Evolutionary conservation across 2,329 filamentous ascomycete species (phyloP).

Genomic region (Rhynchosporium graminicola): DNA sequence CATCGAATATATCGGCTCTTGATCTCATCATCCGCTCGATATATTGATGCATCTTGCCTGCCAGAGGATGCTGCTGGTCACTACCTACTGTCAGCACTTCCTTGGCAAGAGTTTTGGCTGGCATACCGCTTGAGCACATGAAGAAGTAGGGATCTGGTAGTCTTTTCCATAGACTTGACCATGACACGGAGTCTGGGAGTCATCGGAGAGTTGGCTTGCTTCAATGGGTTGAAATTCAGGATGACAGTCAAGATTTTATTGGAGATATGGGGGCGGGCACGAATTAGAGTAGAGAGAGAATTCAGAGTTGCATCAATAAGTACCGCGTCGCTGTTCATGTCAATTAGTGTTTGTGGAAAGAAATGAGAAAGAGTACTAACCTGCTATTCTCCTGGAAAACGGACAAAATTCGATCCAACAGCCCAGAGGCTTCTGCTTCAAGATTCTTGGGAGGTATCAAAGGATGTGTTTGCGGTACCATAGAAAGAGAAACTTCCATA

Average conservation of each 20-base stretch:
- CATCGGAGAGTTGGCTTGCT: conserved; percentile 73
- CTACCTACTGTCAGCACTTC: conserved; percentile 48
- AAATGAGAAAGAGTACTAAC: conserved; percentile 51
- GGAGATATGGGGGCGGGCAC: conserved; percentile 76
- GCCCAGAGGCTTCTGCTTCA: conserved; percentile 88
- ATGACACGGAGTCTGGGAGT: conserved; percentile 79
- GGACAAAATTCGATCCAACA: conserved; percentile 83
- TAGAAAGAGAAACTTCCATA: conserved; percentile 81
- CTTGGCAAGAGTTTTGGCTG: conserved; percentile 11
- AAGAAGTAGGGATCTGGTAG: conserved; percentile 77
- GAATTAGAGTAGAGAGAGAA: conserved; percentile 78
- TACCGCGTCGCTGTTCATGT: conserved; percentile 70
- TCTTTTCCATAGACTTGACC: conserved; percentile 93
- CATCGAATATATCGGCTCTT: conserved; percentile 77
- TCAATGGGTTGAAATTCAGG: conserved; percentile 88
- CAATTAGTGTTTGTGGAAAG: conserved; percentile 42
- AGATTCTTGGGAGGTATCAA: conserved; percentile 77
- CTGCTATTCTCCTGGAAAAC: conserved; percentile 84
- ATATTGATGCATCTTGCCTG: conserved; percentile 80
- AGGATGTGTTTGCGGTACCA: conserved; percentile 81
- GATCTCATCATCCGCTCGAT: conserved; percentile 80
- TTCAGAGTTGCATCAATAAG: conserved; percentile 91
- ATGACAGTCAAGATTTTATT: conserved; percentile 85
- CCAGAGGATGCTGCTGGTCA: conserved; percentile 76
- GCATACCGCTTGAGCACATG: conserved; percentile 77